phyloP scores from a whole-genome alignment of 352 stramenopile species.

The Pythium sukuiense region DNA sequence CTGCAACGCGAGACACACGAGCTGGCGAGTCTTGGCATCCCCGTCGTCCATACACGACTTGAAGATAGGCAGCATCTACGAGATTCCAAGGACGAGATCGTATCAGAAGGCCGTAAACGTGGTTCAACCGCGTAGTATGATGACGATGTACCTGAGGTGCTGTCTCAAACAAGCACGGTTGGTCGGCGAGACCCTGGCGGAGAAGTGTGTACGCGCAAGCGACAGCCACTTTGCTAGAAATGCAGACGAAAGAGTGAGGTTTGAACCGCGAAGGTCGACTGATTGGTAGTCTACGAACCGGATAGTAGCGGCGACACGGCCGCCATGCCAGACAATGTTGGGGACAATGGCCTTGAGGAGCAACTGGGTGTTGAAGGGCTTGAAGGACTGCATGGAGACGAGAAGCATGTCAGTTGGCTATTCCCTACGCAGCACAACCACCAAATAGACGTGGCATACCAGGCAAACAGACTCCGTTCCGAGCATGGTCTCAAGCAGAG shows the following conservation, averaged over 20 bases:
- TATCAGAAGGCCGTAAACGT: too few species aligned
- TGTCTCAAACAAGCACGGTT: slow-evolving; percentile 80
- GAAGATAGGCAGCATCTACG: slow-evolving; percentile 83
- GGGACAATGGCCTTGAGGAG: slow-evolving; percentile 83
- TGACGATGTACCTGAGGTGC: slow-evolving; percentile 53
- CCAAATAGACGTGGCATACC: slow-evolving; percentile 28
- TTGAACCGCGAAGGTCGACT: not conserved
- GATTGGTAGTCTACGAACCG: slow-evolving; percentile 33
- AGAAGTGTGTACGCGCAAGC: slow-evolving; percentile 86
- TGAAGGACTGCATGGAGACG: slow-evolving; percentile 44
- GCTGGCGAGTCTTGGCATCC: slow-evolving; percentile 86
- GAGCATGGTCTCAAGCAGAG: slow-evolving; percentile 85
- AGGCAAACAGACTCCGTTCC: slow-evolving; percentile 48
- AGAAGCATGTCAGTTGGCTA: not conserved
- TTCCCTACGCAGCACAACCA: too few species aligned
- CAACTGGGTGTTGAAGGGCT: slow-evolving; percentile 53
- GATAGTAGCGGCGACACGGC: slow-evolving; percentile 84
- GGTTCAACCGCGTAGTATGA: too few species aligned
- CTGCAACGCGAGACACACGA: slow-evolving; percentile 88
- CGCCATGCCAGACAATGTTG: slow-evolving; percentile 90
- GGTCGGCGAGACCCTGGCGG: slow-evolving; percentile 68
- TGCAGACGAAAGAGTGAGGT: not conserved
- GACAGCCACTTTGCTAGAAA: slow-evolving; percentile 83
- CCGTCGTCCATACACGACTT: slow-evolving; percentile 88
- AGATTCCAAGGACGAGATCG: not conserved